These are phyloP conservation scores for Imleria badia DNA, from an alignment of 768 basidiomycete genomes.

Conservation along the genomic window DNA sequence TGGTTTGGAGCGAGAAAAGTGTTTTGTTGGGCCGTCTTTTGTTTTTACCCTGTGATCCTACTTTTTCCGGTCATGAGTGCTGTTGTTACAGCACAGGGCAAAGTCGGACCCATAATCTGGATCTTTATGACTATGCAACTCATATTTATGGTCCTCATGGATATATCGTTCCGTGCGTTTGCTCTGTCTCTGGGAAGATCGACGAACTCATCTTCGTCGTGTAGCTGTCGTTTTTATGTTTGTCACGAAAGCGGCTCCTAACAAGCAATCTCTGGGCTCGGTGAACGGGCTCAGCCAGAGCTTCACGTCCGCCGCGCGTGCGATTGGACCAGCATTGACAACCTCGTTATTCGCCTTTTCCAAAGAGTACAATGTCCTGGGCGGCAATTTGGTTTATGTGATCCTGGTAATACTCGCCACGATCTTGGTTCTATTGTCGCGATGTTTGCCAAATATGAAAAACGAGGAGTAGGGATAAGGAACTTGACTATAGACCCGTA, in stretches of 20 bases:
- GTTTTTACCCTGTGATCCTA: slow-evolving; percentile 39
- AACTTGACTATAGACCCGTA: no score
- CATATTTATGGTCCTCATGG: slow-evolving; percentile 33
- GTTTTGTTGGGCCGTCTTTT: slow-evolving; percentile 39
- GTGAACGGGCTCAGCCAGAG: slow-evolving; percentile 57
- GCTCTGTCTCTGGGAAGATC: neutral
- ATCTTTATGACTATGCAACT: slow-evolving; percentile 34
- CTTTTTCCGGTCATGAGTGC: slow-evolving; percentile 46
- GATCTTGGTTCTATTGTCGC: slow-evolving; percentile 21
- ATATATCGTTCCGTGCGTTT: slow-evolving; percentile 43
- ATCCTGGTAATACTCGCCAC: slow-evolving; percentile 34
- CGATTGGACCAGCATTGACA: no score
- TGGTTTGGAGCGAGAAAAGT: slow-evolving; percentile 41
- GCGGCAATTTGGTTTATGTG: slow-evolving; percentile 51
- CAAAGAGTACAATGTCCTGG: slow-evolving; percentile 44
- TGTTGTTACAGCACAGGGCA: slow-evolving; percentile 31
- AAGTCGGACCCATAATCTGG: slow-evolving; percentile 39
- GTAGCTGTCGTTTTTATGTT: no score
- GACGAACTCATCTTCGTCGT: neutral
- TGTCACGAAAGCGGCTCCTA: slow-evolving; percentile 52
- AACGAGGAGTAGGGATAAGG: no score
- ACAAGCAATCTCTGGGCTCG: slow-evolving; percentile 51
- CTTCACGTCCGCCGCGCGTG: slow-evolving; percentile 43
- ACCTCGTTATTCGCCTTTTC: slow-evolving; percentile 55
- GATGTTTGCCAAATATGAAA: slow-evolving; percentile 18